A percentile compares a stretch with the other conserved stretches of the same genome.
phyloP scores from a whole-genome alignment of 2,329 filamentous ascomycete genomes.

The Curvularia hawaiiensis region DNA sequence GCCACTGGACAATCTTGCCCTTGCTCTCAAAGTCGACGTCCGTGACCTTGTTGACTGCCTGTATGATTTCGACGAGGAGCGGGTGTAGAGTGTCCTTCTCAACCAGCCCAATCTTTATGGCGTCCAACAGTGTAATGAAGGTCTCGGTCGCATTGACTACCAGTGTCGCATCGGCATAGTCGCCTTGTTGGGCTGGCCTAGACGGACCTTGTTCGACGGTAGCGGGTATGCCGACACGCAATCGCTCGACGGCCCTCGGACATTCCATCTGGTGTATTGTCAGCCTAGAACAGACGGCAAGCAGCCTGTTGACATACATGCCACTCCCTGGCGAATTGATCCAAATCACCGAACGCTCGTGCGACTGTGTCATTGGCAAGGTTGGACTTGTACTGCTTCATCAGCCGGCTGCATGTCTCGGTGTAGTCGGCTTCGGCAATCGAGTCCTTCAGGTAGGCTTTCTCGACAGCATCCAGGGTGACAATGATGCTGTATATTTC shows the following conservation, averaged over 20 bases:
- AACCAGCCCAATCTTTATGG: constrained; percentile 86
- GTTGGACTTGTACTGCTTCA: constrained; percentile 97
- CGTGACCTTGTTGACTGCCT: constrained; percentile 96
- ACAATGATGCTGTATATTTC: constrained; percentile 98
- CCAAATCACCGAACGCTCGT: constrained; percentile 83
- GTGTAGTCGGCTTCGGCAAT: constrained; percentile 92
- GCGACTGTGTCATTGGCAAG: constrained; percentile 89
- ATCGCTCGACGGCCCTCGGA: constrained; percentile 87
- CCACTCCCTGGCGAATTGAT: constrained; percentile 91
- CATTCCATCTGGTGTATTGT: constrained; percentile 75
- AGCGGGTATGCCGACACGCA: constrained; percentile 90
- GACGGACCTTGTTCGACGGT: constrained; percentile 68
- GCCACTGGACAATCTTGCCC: constrained; percentile 97
- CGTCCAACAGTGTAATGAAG: constrained; percentile 97
- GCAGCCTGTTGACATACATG: constrained; percentile 65
- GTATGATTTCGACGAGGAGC: constrained; percentile 91
- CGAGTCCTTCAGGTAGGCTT: constrained; percentile 95
- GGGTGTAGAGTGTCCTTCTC: constrained; percentile 98
- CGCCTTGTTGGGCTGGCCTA: constrained; percentile 44
- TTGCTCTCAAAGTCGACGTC: constrained; percentile 93
- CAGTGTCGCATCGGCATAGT: constrained; percentile 62
- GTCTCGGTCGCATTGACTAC: constrained; percentile 94
- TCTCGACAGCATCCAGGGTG: constrained; percentile 92
- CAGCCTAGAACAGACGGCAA: constrained; percentile 11
- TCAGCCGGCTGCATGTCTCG: constrained; percentile 88